A percentile compares a stretch with the other conserved stretches of the same genome.
These are phyloP conservation scores for Backusella luteola DNA, from an alignment of 192 early-diverging fungal genomes.

Conservation along the genomic window DNA sequence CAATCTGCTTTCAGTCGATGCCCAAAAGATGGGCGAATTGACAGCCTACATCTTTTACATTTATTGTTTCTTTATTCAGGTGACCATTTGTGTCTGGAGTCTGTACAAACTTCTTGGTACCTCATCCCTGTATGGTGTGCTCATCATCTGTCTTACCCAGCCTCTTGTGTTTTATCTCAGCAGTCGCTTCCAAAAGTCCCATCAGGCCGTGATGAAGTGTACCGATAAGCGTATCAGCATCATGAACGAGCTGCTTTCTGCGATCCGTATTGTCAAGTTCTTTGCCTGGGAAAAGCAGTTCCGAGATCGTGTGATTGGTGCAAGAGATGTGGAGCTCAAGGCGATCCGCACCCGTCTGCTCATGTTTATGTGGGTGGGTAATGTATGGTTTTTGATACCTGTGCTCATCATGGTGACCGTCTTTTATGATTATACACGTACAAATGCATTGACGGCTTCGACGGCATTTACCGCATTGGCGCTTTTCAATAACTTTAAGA, in stretches of 20 bases:
- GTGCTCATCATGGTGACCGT: conserved; percentile 60
- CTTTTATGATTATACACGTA: conserved; percentile 61
- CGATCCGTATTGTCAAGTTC: conserved; percentile 92
- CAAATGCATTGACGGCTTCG: conserved; percentile 57
- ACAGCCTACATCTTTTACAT: conserved; percentile 55
- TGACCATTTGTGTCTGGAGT: conserved; percentile 62
- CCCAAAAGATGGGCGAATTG: conserved; percentile 52
- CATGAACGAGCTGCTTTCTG: conserved; percentile 83
- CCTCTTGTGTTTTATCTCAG: conserved; percentile 54
- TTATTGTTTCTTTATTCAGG: conserved; percentile 65
- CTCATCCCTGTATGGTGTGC: conserved; percentile 76
- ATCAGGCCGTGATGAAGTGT: conserved; percentile 50
- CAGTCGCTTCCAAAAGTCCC: conserved; percentile 43
- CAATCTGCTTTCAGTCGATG: conserved; percentile 62
- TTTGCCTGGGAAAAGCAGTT: conserved; percentile 85
- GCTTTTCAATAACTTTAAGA: conserved; percentile 69
- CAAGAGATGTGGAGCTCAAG: conserved; percentile 61
- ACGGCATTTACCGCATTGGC: conserved; percentile 69
- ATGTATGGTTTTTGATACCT: conserved; percentile 56
- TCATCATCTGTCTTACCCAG: conserved; percentile 59
- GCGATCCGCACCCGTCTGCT: conserved; percentile 49
- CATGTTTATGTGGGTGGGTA: conserved; percentile 55
- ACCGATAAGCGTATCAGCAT: conserved; percentile 79
- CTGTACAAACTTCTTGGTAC: conserved; percentile 78
- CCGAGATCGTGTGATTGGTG: conserved; percentile 58